Percentiles rank a stretch among this genome's conserved stretches.
Conservation (phyloP, 805 yeast genomes). For the Ogataea methylovora region DNA sequence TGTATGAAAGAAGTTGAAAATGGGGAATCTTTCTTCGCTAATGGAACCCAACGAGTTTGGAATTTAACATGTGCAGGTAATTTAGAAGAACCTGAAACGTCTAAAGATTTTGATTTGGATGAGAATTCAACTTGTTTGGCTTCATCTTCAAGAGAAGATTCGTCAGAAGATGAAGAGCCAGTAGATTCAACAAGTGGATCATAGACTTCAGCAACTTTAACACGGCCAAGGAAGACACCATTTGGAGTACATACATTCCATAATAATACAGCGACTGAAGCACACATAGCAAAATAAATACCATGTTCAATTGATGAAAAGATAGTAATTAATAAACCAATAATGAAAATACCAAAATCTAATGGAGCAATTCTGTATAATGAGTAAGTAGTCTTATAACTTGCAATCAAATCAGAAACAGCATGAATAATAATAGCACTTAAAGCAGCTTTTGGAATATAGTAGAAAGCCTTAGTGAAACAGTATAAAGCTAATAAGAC, state of each 20-base stretch:
- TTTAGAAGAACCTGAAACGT: too few relatives aligned
- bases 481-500: slow-evolving; percentile 82
- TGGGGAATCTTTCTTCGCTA: slow-evolving; percentile 24
- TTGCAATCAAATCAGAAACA: slow-evolving; percentile 75
- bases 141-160: neutral
- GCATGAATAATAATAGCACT: slow-evolving; percentile 91
- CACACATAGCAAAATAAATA: slow-evolving; percentile 83
- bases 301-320: slow-evolving; percentile 81
- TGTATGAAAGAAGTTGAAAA: slow-evolving; percentile 17
- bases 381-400: slow-evolving; percentile 56
- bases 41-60: slow-evolving; percentile 66
- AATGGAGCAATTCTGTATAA: slow-evolving; percentile 70
- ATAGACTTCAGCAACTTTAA: slow-evolving; percentile 62
- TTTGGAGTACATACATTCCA: slow-evolving; percentile 73
- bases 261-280: slow-evolving; percentile 68
- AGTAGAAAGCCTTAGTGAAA: slow-evolving; percentile 76
- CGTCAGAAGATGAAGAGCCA: slow-evolving; percentile 2
- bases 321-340: slow-evolving; percentile 67
- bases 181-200: slow-evolving; percentile 46
- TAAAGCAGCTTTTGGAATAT: slow-evolving; percentile 84
- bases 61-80: slow-evolving; percentile 25
- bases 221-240: slow-evolving; percentile 77
- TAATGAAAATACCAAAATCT: slow-evolving; percentile 65
- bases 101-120: too few relatives aligned
- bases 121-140: too few relatives aligned